Percentiles rank a stretch among this genome's conserved stretches.
Evolutionary conservation across 1,284 basidiomycete genomes (phyloP).

Genomic region (Ganoderma lucidum): DNA sequence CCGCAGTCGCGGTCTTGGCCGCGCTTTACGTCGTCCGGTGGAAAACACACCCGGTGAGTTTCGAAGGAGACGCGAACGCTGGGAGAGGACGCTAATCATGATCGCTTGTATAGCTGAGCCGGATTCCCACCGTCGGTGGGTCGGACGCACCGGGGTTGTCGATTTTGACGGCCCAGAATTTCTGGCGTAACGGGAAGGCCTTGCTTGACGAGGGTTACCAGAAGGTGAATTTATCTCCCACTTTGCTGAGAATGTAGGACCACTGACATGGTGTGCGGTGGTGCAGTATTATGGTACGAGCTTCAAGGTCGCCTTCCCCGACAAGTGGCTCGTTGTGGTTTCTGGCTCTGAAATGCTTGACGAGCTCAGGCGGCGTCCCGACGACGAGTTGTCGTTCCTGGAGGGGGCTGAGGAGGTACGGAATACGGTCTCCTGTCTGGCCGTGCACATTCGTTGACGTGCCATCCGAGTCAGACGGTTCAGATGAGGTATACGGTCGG

Average conservation of each 20-base stretch:
- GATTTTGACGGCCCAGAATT: constrained; percentile 43
- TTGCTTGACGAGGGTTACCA: constrained; percentile 49
- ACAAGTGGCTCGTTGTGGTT: constrained; percentile 41
- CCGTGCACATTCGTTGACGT: background rate
- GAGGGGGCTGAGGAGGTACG: constrained; percentile 41
- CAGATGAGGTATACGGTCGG: constrained; percentile 38
- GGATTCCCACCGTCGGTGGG: constrained; percentile 46
- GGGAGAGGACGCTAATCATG: background rate
- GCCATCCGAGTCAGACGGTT: background rate
- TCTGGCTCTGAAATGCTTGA: constrained; percentile 35
- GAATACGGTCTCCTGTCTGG: background rate
- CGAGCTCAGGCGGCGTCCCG: constrained; percentile 42
- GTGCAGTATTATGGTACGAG: constrained; percentile 22
- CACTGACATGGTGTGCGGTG: background rate
- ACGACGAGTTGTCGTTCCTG: constrained; percentile 41
- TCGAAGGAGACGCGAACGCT: too few relatives aligned
- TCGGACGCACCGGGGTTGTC: constrained; percentile 46
- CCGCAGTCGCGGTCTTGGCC: background rate
- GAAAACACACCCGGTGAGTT: constrained; percentile 14
- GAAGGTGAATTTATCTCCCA: constrained; percentile 36
- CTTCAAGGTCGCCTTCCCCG: constrained; percentile 47
- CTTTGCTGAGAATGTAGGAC: background rate
- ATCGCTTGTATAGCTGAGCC: constrained; percentile 18
- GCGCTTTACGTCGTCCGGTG: constrained; percentile 12
- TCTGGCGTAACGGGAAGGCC: constrained; percentile 40